Conservation (phyloP, 2,329 filamentous ascomycete species). For the Gaeumannomyces sp. region DNA sequence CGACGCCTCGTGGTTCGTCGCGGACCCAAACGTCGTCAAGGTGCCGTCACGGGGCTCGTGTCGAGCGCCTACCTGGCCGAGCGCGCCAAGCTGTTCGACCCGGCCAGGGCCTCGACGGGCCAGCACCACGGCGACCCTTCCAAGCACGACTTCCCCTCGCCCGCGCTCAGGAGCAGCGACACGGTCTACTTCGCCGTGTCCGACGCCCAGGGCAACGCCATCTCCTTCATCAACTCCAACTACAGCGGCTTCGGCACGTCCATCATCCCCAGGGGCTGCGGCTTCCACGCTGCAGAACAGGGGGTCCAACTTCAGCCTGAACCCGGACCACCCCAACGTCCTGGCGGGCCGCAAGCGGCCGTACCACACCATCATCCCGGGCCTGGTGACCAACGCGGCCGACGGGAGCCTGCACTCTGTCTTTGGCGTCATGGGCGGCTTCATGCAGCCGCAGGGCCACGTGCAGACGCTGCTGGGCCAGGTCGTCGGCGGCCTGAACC, state of each 20-base stretch:
- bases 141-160: constrained; percentile 3
- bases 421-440: constrained; percentile 93
- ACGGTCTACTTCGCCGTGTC: constrained; percentile 90
- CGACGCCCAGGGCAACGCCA: constrained; percentile 76
- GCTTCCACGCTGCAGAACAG: constrained; percentile 91
- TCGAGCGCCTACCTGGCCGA: constrained; percentile 65
- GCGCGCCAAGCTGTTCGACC: constrained; percentile 52
- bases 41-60: constrained; percentile 61
- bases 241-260: constrained; percentile 79
- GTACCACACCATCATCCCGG: constrained; percentile 96
- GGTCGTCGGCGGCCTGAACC: constrained; percentile 70
- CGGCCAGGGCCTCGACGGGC: constrained; percentile 56
- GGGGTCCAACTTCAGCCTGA: constrained; percentile 74
- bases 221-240: constrained; percentile 92
- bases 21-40: constrained; percentile 63
- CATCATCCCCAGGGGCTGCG: constrained; percentile 79
- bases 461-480: constrained; percentile 89
- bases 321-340: constrained; percentile 66
- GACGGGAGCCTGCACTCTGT: constrained; percentile 72
- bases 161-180: constrained; percentile 55
- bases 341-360: constrained; percentile 76
- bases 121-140: constrained; percentile 59
- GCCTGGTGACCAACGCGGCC: constrained; percentile 68
- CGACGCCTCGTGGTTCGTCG: constrained; percentile 81
- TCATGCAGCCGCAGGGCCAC: constrained; percentile 95